Evolutionary conservation across 345 rosid genomes (phyloP).

Genomic region (Eucalyptus urophylla): DNA sequence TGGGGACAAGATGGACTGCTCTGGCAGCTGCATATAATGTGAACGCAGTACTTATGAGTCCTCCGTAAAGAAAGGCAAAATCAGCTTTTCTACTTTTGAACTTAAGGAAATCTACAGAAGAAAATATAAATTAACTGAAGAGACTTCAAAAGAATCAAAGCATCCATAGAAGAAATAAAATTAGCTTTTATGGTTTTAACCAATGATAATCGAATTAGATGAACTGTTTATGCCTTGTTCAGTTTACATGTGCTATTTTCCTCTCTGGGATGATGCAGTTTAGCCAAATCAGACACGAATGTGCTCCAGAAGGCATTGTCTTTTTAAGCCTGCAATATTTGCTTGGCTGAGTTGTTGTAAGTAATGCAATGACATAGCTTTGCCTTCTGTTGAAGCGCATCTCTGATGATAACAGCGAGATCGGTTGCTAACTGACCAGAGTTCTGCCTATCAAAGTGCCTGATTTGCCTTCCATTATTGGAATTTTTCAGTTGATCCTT

Average conservation of each 20-base stretch:
- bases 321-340: background rate
- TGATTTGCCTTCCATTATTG: background rate
- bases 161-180: background rate
- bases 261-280: constrained; percentile 31
- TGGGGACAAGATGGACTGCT: background rate
- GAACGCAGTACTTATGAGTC: background rate
- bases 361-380: background rate
- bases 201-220: background rate
- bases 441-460: background rate
- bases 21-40: background rate
- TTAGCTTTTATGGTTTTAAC: background rate
- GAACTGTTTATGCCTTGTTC: background rate
- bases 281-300: constrained; percentile 42
- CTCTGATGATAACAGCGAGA: constrained; percentile 26
- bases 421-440: constrained; percentile 30
- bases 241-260: background rate
- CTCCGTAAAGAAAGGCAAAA: background rate
- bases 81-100: background rate
- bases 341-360: background rate
- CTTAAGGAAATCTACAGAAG: background rate
- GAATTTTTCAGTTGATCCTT: background rate
- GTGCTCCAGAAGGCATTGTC: constrained; percentile 28
- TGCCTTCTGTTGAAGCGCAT: constrained; percentile 23
- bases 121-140: background rate
- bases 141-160: background rate